These are phyloP conservation scores for Talaromyces sp. DNA, from an alignment of 2,329 filamentous ascomycete species.

Conservation along the genomic window DNA sequence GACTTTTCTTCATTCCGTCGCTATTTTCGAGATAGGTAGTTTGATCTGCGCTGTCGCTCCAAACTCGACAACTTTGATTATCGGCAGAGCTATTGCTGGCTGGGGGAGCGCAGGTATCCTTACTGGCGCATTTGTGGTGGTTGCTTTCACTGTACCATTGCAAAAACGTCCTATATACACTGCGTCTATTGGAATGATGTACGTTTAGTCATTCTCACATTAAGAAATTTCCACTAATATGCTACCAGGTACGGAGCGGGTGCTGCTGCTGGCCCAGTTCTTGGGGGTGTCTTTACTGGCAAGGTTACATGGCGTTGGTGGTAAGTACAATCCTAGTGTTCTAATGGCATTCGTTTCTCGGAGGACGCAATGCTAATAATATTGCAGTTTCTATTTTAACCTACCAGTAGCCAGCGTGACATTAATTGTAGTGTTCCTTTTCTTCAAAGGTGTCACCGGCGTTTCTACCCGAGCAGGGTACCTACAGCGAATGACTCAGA, in stretches of 20 bases:
- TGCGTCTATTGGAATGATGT: slow-evolving; percentile 28
- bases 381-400: slow-evolving; percentile 21
- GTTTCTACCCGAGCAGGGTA: slow-evolving; percentile 10
- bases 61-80: slow-evolving; percentile 29
- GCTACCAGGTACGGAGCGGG: slow-evolving; percentile 22
- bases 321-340: slow-evolving; percentile 5
- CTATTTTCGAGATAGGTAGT: slow-evolving; percentile 32
- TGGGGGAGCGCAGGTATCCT: slow-evolving; percentile 32
- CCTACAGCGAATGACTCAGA: slow-evolving; percentile 23
- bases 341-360: background rate
- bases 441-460: slow-evolving; percentile 16
- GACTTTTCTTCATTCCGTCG: slow-evolving; percentile 30
- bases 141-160: slow-evolving; percentile 31
- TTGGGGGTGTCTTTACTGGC: slow-evolving; percentile 37
- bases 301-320: slow-evolving; percentile 26
- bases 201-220: background rate
- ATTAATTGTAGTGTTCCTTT: slow-evolving; percentile 18
- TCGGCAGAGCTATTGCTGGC: slow-evolving; percentile 35
- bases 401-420: slow-evolving; percentile 21
- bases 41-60: slow-evolving; percentile 31
- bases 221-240: background rate
- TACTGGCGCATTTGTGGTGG: slow-evolving; percentile 45
- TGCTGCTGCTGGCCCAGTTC: slow-evolving; percentile 33
- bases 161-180: slow-evolving; percentile 33
- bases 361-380: background rate